Evolutionary conservation across 495 filamentous ascomycete species (phyloP).

Genomic region (Penicillium turbatum): DNA sequence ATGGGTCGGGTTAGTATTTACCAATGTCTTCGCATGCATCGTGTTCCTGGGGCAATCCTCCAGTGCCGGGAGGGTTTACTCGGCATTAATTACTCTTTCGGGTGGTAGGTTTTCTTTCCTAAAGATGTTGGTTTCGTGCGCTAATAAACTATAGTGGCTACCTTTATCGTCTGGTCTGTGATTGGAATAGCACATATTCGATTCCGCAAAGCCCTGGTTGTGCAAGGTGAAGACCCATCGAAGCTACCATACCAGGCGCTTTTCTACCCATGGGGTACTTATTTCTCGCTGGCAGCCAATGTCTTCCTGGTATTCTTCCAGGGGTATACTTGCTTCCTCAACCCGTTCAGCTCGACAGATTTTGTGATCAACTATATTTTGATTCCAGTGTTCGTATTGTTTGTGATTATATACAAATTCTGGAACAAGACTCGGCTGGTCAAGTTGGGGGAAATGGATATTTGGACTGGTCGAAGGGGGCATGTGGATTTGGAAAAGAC

Average conservation of each 20-base stretch:
- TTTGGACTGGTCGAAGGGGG: slow-evolving; percentile 53
- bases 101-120: slow-evolving; percentile 26
- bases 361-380: slow-evolving; percentile 69
- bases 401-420: slow-evolving; percentile 56
- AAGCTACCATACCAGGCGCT: slow-evolving; percentile 56
- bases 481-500: slow-evolving; percentile 11
- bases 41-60: slow-evolving; percentile 61
- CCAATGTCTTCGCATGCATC: slow-evolving; percentile 62
- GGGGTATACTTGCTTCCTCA: slow-evolving; percentile 52
- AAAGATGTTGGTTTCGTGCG: slow-evolving; percentile 40
- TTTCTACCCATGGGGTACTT: slow-evolving; percentile 60
- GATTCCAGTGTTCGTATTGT: slow-evolving; percentile 58
- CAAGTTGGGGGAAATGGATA: slow-evolving; percentile 52
- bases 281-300: slow-evolving; percentile 55
- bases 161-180: slow-evolving; percentile 63
- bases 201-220: slow-evolving; percentile 54
- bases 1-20: slow-evolving; percentile 56
- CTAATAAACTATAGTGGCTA: slow-evolving; percentile 44
- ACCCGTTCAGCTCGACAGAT: slow-evolving; percentile 52
- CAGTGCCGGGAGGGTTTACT: slow-evolving; percentile 51
- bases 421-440: slow-evolving; percentile 54
- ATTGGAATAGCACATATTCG: slow-evolving; percentile 66
- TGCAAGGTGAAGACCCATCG: slow-evolving; percentile 49
- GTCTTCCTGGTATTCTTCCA: slow-evolving; percentile 63
- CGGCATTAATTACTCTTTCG: slow-evolving; percentile 42